phyloP scores from a whole-genome alignment of 371 early-diverging fungal species.

The Catenaria anguillulae region DNA sequence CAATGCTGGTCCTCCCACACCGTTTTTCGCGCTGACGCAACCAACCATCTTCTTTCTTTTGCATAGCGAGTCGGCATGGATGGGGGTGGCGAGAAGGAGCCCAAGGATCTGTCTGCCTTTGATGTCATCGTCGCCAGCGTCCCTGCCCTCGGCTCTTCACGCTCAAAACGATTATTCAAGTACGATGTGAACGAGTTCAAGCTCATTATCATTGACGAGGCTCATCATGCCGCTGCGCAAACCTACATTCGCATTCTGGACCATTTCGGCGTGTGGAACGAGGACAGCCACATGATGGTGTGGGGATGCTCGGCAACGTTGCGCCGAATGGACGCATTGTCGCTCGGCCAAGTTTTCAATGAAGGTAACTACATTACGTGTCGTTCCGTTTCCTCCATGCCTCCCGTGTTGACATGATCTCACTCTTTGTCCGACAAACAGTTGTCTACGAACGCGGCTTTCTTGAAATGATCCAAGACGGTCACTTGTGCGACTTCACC shows the following conservation, averaged over 20 bases:
- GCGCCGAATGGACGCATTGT: conserved; percentile 63
- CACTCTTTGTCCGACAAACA: too few species aligned
- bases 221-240: conserved; percentile 75
- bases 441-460: conserved; percentile 59
- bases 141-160: conserved; percentile 44
- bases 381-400: too few species aligned
- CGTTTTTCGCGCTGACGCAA: background rate
- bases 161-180: conserved; percentile 33
- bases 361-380: too few species aligned
- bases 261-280: conserved; percentile 40
- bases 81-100: background rate
- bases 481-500: conserved; percentile 51
- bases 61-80: background rate
- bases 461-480: conserved; percentile 62
- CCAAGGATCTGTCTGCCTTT: conserved; percentile 23
- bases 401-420: too few species aligned
- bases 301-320: conserved; percentile 93
- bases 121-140: conserved; percentile 70
- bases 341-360: conserved; percentile 51
- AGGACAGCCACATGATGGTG: conserved; percentile 24
- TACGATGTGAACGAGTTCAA: conserved; percentile 67
- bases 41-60: too few species aligned
- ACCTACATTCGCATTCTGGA: conserved; percentile 54
- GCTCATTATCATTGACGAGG: conserved; percentile 80
- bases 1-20: too few species aligned